A percentile compares a stretch with the other conserved stretches of the same genome.
These are phyloP conservation scores for Populus euphratica DNA, from an alignment of 345 rosid genomes.

Conservation along the genomic window DNA sequence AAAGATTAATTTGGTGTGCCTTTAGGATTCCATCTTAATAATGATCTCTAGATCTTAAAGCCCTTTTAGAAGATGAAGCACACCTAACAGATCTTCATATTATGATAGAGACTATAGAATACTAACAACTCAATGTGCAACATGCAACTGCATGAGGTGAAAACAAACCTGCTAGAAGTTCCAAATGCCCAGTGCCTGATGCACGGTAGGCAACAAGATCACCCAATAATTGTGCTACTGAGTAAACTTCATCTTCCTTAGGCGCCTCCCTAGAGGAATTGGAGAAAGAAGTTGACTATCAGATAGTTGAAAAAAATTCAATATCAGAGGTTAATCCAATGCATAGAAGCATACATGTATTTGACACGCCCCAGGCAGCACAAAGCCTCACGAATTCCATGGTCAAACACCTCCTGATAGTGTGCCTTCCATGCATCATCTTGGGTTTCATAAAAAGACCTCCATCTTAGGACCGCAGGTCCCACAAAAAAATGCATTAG, in stretches of 20 bases:
- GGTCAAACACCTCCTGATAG: slow-evolving; percentile 86
- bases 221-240: slow-evolving; percentile 76
- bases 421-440: slow-evolving; percentile 95
- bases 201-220: slow-evolving; percentile 95
- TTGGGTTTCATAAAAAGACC: slow-evolving; percentile 75
- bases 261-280: slow-evolving; percentile 46
- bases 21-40: too few relatives aligned
- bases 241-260: slow-evolving; percentile 86
- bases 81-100: not conserved
- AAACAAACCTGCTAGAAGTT: slow-evolving; percentile 71
- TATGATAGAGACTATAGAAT: not conserved
- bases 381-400: slow-evolving; percentile 89
- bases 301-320: slow-evolving; percentile 1
- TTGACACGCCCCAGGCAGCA: slow-evolving; percentile 83
- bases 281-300: slow-evolving; percentile 1
- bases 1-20: too few relatives aligned
- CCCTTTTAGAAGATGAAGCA: too few relatives aligned
- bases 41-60: too few relatives aligned
- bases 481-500: slow-evolving; percentile 71
- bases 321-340: slow-evolving; percentile 7
- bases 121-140: not conserved
- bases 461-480: slow-evolving; percentile 75
- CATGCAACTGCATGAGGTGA: not conserved
- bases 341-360: slow-evolving; percentile 55
- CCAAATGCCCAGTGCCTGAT: slow-evolving; percentile 88